Evolutionary conservation across 2,329 filamentous ascomycete genomes (phyloP).

Genomic region (Aureobasidium mangrovei): DNA sequence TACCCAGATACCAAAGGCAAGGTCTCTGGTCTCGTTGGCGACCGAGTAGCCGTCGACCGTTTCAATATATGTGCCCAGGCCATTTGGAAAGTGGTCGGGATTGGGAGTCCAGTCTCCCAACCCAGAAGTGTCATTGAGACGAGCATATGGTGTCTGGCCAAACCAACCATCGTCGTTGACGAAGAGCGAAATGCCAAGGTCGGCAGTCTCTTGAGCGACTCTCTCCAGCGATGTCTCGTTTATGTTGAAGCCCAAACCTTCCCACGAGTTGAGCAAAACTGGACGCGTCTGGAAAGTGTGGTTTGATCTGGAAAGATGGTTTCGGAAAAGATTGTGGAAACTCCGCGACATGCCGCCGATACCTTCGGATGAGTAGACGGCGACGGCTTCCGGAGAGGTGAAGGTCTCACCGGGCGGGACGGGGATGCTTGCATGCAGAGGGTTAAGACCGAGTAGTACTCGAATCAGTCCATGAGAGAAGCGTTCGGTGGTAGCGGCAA

Average conservation of each 20-base stretch:
- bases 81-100: constrained; percentile 49
- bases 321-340: constrained; percentile 53
- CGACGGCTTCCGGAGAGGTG: constrained; percentile 53
- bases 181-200: constrained; percentile 53
- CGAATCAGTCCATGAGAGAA: constrained; percentile 54
- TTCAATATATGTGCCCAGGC: constrained; percentile 44
- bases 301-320: constrained; percentile 51
- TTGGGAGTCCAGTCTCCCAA: constrained; percentile 58
- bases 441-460: constrained; percentile 52
- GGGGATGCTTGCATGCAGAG: constrained; percentile 50
- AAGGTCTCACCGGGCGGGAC: constrained; percentile 49
- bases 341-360: constrained; percentile 54
- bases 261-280: constrained; percentile 57
- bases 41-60: constrained; percentile 44
- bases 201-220: constrained; percentile 48
- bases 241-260: constrained; percentile 51
- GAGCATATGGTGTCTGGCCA: constrained; percentile 49
- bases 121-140: constrained; percentile 48
- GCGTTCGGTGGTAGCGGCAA: constrained; percentile 52
- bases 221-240: constrained; percentile 48
- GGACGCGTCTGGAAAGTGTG: constrained; percentile 46
- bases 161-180: constrained; percentile 63
- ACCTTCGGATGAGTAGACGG: constrained; percentile 51
- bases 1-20: constrained; percentile 58
- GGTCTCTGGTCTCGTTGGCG: constrained; percentile 37